Evolutionary conservation across 2,329 filamentous ascomycete species (phyloP).

Genomic region (Salinomyces thailandicus): DNA sequence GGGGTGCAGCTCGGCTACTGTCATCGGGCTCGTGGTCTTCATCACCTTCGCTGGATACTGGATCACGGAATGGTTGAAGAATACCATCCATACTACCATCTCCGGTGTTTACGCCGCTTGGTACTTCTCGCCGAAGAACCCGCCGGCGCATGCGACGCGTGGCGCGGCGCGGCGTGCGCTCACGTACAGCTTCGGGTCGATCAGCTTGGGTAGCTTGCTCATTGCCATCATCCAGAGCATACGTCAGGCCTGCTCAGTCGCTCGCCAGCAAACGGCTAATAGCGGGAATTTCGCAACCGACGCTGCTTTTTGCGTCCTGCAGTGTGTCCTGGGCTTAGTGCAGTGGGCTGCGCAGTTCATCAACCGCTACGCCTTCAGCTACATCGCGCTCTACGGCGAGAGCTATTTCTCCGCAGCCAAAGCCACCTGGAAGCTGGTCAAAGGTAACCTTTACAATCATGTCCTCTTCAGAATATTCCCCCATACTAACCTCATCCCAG

Average conservation of each 20-base stretch:
- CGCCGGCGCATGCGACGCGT: slow-evolving; percentile 64
- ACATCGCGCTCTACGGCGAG: slow-evolving; percentile 89
- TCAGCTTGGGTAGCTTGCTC: slow-evolving; percentile 73
- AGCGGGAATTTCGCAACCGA: slow-evolving; percentile 58
- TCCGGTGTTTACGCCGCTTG: slow-evolving; percentile 45
- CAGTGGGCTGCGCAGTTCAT: slow-evolving; percentile 82
- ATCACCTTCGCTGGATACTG: slow-evolving; percentile 88
- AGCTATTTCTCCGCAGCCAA: slow-evolving; percentile 78
- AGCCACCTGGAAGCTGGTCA: slow-evolving; percentile 58
- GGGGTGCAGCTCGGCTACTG: slow-evolving; percentile 59
- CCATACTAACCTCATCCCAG: slow-evolving; percentile 52
- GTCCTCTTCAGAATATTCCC: slow-evolving; percentile 17
- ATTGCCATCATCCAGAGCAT: slow-evolving; percentile 81
- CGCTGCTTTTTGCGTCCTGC: slow-evolving; percentile 62
- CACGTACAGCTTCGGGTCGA: slow-evolving; percentile 87
- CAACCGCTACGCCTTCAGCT: slow-evolving; percentile 58
- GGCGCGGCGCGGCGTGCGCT: slow-evolving; percentile 72
- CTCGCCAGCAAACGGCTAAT: slow-evolving; percentile 52
- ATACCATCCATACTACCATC: slow-evolving; percentile 79
- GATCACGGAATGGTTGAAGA: slow-evolving; percentile 90
- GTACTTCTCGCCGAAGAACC: slow-evolving; percentile 3
- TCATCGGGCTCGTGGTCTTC: slow-evolving; percentile 77
- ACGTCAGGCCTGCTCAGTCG: slow-evolving; percentile 72
- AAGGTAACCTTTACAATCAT: slow-evolving; percentile 23
- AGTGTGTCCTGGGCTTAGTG: slow-evolving; percentile 65